Percentiles rank a stretch among this genome's conserved stretches.
These are phyloP conservation scores for Sporothrix variecibatus DNA, from an alignment of 2,329 filamentous ascomycete species.

Conservation along the genomic window DNA sequence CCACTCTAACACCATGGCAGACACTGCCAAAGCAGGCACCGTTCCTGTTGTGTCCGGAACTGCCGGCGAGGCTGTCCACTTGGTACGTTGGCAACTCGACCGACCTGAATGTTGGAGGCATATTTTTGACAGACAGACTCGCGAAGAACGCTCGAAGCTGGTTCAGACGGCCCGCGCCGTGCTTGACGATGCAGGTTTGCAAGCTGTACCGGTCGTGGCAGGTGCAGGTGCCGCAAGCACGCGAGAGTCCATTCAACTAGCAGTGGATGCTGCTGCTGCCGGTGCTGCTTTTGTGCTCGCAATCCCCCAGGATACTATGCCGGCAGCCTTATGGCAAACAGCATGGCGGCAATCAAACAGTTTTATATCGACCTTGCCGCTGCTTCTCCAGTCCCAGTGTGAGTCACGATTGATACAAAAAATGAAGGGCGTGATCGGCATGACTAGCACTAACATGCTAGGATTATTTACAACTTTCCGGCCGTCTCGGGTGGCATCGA, in stretches of 20 bases:
- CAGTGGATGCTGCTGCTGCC: constrained; percentile 41
- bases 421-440: no score
- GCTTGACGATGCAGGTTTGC: constrained; percentile 32
- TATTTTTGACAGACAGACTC: not conserved
- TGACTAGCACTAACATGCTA: not conserved
- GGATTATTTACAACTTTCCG: constrained; percentile 35
- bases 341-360: constrained; percentile 29
- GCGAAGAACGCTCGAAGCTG: constrained; percentile 24
- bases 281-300: constrained; percentile 44
- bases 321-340: constrained; percentile 38
- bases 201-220: constrained; percentile 47
- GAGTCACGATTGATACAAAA: not conserved
- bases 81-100: not conserved
- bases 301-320: constrained; percentile 46
- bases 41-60: constrained; percentile 26
- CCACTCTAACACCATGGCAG: not conserved
- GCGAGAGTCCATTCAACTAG: constrained; percentile 40
- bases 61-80: constrained; percentile 27
- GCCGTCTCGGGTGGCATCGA: constrained; percentile 32
- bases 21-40: constrained; percentile 25
- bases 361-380: constrained; percentile 33
- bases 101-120: not conserved
- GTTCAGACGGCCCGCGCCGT: constrained; percentile 14
- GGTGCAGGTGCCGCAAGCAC: constrained; percentile 46
- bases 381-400: constrained; percentile 33